Conservation (phyloP, 2,329 filamentous ascomycete species). For the Cadophora sp. region DNA sequence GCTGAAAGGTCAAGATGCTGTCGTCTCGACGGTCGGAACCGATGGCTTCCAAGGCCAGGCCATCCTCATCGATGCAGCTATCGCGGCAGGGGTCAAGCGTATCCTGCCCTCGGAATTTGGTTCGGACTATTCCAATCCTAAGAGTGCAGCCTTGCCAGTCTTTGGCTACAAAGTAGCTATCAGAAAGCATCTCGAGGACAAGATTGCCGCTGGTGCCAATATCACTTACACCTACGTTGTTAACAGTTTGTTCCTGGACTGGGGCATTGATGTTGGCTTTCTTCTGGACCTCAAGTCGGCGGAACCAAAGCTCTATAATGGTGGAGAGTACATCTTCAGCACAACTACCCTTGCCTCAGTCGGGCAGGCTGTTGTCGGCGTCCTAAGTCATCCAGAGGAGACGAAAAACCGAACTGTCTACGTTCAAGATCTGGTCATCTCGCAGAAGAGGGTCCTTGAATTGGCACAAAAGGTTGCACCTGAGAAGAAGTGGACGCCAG, state of each 20-base stretch:
- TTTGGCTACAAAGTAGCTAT: slow-evolving; percentile 57
- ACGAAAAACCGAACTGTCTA: slow-evolving; percentile 59
- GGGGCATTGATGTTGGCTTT: slow-evolving; percentile 51
- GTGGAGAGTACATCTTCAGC: slow-evolving; percentile 56
- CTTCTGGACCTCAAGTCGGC: slow-evolving; percentile 48
- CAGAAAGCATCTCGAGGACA: slow-evolving; percentile 50
- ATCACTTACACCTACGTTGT: slow-evolving; percentile 62
- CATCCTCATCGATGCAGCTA: slow-evolving; percentile 61
- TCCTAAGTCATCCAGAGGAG: slow-evolving; percentile 56
- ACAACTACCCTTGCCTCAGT: slow-evolving; percentile 54
- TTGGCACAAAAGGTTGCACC: slow-evolving; percentile 39
- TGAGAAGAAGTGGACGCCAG: slow-evolving; percentile 41
- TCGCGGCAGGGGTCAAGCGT: slow-evolving; percentile 45
- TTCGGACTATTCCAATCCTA: slow-evolving; percentile 44
- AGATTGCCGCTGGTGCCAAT: slow-evolving; percentile 29
- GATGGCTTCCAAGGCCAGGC: slow-evolving; percentile 50
- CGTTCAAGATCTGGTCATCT: slow-evolving; percentile 52
- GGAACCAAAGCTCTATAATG: slow-evolving; percentile 54
- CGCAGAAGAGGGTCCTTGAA: slow-evolving; percentile 46
- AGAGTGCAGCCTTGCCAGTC: slow-evolving; percentile 53
- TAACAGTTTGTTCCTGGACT: slow-evolving; percentile 54
- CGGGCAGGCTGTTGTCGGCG: slow-evolving; percentile 54
- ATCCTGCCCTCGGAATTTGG: slow-evolving; percentile 67
- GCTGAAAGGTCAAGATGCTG: slow-evolving; percentile 63
- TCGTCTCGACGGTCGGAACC: slow-evolving; percentile 55